phyloP scores from a whole-genome alignment of 441 rosid genomes.

The Breynia disticha region DNA sequence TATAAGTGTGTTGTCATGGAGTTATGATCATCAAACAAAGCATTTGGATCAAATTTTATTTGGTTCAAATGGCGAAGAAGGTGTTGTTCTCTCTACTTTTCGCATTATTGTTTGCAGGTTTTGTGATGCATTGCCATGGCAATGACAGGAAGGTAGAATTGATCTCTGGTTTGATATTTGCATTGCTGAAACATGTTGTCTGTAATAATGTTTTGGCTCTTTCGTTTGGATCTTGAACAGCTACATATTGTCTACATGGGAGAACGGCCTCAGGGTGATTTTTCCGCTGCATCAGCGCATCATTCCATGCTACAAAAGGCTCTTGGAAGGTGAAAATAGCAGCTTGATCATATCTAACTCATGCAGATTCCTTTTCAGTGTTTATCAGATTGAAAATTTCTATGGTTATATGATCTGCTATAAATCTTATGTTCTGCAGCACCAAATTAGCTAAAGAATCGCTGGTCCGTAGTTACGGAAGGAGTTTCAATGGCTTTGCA shows the following conservation, averaged over 20 bases:
- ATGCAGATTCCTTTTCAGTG: background rate
- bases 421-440: constrained; percentile 13
- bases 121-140: constrained; percentile 1
- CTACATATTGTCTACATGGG: constrained; percentile 37
- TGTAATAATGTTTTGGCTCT: too few relatives aligned
- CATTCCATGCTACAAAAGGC: constrained; percentile 29
- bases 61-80: background rate
- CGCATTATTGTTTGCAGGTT: background rate
- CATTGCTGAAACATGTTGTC: too few relatives aligned
- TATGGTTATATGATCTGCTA: background rate
- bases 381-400: too few relatives aligned
- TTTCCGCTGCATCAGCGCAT: constrained; percentile 14
- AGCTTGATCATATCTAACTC: too few relatives aligned
- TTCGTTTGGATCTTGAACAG: constrained; percentile 8
- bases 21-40: too few relatives aligned
- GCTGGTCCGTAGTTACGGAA: constrained; percentile 45
- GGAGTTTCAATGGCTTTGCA: constrained; percentile 69
- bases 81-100: background rate
- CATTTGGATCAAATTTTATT: too few relatives aligned
- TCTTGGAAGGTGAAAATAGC: constrained; percentile 28
- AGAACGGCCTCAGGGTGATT: constrained; percentile 19
- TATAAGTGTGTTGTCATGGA: too few relatives aligned
- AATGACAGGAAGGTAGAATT: constrained; percentile 5
- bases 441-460: constrained; percentile 24
- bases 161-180: background rate